Evolutionary conservation across 257 asterid genomes (phyloP).

Genomic region (Nicotiana obtusifolia): DNA sequence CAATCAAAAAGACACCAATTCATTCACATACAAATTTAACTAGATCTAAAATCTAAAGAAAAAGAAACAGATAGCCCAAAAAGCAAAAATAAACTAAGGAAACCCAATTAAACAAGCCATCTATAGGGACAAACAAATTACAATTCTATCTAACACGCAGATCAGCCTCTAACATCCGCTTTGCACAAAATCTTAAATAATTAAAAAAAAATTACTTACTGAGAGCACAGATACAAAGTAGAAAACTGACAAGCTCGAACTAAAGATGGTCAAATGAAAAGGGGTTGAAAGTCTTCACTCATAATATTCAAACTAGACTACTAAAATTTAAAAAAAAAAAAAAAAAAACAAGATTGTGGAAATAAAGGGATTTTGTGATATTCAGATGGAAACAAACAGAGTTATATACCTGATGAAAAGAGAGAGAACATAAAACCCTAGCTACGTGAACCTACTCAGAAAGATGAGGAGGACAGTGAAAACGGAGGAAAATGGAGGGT

Average conservation of each 20-base stretch:
- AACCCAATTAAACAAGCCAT: neutral
- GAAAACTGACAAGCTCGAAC: neutral
- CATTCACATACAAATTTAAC: neutral
- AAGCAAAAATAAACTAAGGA: neutral
- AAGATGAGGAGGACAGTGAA: neutral
- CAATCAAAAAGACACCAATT: neutral
- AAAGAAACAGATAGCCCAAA: neutral
- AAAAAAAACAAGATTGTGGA: neutral
- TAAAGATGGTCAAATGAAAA: constrained; percentile 6
- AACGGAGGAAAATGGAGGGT: neutral
- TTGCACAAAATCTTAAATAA: neutral
- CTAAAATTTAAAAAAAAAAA: neutral
- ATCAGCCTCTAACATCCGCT: neutral
- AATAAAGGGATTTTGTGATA: neutral
- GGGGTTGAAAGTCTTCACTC: neutral
- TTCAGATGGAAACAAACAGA: neutral
- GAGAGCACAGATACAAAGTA: neutral
- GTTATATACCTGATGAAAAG: neutral
- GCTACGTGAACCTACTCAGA: neutral
- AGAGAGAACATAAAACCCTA: constrained; percentile 5
- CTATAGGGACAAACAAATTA: neutral
- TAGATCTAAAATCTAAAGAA: neutral
- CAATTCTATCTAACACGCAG: neutral
- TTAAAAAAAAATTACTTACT: neutral
- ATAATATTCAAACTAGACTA: neutral